phyloP scores from a whole-genome alignment of 257 asterid genomes.

The Ajuga chamaepitys region DNA sequence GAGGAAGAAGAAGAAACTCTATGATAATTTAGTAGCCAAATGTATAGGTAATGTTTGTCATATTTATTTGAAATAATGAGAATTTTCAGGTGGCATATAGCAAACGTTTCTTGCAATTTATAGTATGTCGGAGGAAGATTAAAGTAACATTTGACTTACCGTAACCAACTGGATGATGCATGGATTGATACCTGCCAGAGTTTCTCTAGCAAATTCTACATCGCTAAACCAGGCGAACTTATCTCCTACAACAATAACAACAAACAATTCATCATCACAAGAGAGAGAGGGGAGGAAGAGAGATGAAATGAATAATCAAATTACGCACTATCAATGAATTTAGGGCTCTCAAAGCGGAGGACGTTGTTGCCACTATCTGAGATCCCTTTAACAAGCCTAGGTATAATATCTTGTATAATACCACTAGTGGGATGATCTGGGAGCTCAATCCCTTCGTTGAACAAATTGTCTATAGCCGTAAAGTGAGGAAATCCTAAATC shows the following conservation, averaged over 20 bases:
- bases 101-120: no score
- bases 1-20: no score
- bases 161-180: slow-evolving; percentile 45
- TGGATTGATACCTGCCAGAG: slow-evolving; percentile 73
- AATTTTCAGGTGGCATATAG: no score
- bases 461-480: slow-evolving; percentile 50
- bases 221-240: slow-evolving; percentile 68
- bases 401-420: slow-evolving; percentile 16
- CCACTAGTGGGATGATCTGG: slow-evolving; percentile 11
- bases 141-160: slow-evolving; percentile 20
- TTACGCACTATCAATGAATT: slow-evolving; percentile 35
- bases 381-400: slow-evolving; percentile 34
- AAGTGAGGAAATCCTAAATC: slow-evolving; percentile 39
- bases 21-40: no score
- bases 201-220: slow-evolving; percentile 66
- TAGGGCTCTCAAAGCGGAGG: slow-evolving; percentile 50
- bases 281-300: no score
- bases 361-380: slow-evolving; percentile 9
- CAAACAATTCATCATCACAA: no score
- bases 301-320: not conserved
- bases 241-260: slow-evolving; percentile 31
- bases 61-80: no score
- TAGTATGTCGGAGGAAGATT: no score
- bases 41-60: no score
- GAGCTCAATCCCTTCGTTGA: slow-evolving; percentile 38